Base-by-base conservation (phyloP, 768 basidiomycete genomes). In the Lactifluus hygrophoroides region DNA sequence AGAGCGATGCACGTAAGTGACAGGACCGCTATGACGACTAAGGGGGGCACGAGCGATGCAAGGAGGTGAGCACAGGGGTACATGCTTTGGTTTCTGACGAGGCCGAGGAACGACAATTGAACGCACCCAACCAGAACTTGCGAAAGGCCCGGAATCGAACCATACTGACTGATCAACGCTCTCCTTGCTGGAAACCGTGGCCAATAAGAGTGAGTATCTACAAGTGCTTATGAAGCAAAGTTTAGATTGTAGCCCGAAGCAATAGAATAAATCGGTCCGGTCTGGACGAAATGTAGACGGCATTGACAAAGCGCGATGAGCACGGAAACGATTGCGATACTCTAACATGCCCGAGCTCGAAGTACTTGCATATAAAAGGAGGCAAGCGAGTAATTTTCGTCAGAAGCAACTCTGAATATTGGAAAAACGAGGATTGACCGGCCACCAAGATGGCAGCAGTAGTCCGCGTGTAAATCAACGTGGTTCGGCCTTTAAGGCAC, bases 111-210 rank as follows among this genome's bases (percentile, higher is more conserved):
- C 3, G 14, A n/a, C 7, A 38, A 23, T 43, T 23, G 4, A 11
- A 61, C 62, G 30, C 13, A 64, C 63, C 49, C 14, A 64, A 16
- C 42, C 63, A 64, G 38, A 56, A 57, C 61, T 64, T 64, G 42
- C 63, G 63, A 54, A 64, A 58, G n/a, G 61, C 37, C 19, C 63
- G 53, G 40, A 64, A 64, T 21, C 60, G 51, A 55, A 62, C 25
- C 54, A 60, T 54, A 25, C 10, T 25, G 28, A n/a, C 16, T 10
- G 17, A n/a, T n/a, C n/a, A n/a, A n/a, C n/a, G 21, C n/a, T 21
- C 35, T 30, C 23, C 23, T 14, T 16, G 51, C 4, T 35, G 32
- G 28, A 46, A 13, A 4, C 35, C 27, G 34, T 46, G 34, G 19
- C 23, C 25, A 25, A 11, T 17, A 32, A 3, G 27, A 23, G 28